Evolutionary conservation across 164 flowering plant species (phyloP).

Genomic region (Dillenia suffruticosa): DNA sequence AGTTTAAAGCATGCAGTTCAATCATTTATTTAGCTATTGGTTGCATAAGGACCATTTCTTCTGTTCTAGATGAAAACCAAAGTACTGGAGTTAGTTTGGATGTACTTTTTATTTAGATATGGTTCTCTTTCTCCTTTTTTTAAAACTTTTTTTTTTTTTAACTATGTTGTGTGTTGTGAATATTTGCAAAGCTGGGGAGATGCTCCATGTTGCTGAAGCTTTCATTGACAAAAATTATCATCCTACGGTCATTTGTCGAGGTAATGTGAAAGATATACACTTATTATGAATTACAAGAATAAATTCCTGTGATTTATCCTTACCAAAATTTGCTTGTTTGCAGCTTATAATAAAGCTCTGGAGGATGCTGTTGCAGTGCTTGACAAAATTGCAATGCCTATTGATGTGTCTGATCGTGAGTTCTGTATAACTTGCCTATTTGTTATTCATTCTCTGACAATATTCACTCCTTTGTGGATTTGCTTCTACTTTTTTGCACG

Average conservation of each 20-base stretch:
- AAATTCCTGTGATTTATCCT: not conserved
- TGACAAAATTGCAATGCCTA: conserved; percentile 78
- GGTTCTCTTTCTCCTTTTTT: not conserved
- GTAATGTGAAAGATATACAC: conserved; percentile 22
- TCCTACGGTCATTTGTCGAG: conserved; percentile 92
- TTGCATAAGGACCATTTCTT: too few relatives aligned
- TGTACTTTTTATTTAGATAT: too few relatives aligned
- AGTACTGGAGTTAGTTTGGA: too few relatives aligned
- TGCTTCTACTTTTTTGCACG: too few relatives aligned
- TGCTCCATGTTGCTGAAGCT: conserved; percentile 97
- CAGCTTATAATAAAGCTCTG: conserved; percentile 84
- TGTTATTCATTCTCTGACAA: too few relatives aligned
- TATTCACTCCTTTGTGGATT: too few relatives aligned
- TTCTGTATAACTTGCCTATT: not conserved
- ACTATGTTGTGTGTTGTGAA: conserved; percentile 3
- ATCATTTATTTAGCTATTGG: too few relatives aligned
- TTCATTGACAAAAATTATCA: conserved; percentile 82
- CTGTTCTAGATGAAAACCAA: too few relatives aligned
- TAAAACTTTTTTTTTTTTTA: not conserved
- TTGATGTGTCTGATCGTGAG: conserved; percentile 87
- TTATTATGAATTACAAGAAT: not conserved
- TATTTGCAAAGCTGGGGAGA: conserved; percentile 75
- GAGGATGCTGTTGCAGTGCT: conserved; percentile 92
- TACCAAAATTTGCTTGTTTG: conserved; percentile 2
- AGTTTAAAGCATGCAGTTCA: too few relatives aligned